Evolutionary conservation across 495 filamentous ascomycete genomes (phyloP).

Genomic region (Lasiosphaeris hirsuta): DNA sequence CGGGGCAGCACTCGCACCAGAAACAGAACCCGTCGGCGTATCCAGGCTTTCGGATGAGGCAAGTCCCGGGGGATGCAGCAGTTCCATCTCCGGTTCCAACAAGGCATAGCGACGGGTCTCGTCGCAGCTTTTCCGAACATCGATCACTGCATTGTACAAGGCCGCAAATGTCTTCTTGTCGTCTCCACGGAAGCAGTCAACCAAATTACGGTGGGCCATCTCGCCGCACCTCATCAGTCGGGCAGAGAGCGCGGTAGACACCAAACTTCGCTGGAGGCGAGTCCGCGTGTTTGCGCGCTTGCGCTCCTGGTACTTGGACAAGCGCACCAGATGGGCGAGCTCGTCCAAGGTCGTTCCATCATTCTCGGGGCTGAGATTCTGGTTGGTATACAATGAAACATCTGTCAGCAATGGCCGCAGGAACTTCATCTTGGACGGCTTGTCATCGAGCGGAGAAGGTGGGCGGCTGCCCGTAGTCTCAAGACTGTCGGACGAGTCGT

Average conservation of each 20-base stretch:
- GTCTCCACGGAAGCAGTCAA: slow-evolving; percentile 83
- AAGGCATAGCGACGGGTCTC: slow-evolving; percentile 64
- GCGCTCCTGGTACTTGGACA: slow-evolving; percentile 71
- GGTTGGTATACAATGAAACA: slow-evolving; percentile 50
- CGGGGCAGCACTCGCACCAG: slow-evolving; percentile 32
- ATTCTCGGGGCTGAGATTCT: slow-evolving; percentile 41
- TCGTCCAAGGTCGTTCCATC: slow-evolving; percentile 64
- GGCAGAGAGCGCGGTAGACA: slow-evolving; percentile 74
- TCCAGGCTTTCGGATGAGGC: slow-evolving; percentile 46
- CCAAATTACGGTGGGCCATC: slow-evolving; percentile 74
- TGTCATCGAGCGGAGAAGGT: slow-evolving; percentile 23
- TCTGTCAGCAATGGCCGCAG: slow-evolving; percentile 47
- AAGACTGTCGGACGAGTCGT: slow-evolving; percentile 26
- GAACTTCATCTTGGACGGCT: slow-evolving; percentile 26
- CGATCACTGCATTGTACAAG: slow-evolving; percentile 83
- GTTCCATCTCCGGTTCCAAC: slow-evolving; percentile 64
- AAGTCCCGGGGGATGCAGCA: slow-evolving; percentile 41
- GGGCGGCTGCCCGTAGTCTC: slow-evolving; percentile 13
- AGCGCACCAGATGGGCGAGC: slow-evolving; percentile 65
- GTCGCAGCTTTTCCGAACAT: slow-evolving; percentile 82
- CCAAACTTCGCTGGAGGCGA: slow-evolving; percentile 62
- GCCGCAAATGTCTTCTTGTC: slow-evolving; percentile 85
- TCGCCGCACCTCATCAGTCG: slow-evolving; percentile 75
- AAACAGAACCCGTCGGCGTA: slow-evolving; percentile 35
- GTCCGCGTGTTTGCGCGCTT: slow-evolving; percentile 63